Conservation (phyloP, 176 grass and related monocot species). For the Chloris gayana region DNA sequence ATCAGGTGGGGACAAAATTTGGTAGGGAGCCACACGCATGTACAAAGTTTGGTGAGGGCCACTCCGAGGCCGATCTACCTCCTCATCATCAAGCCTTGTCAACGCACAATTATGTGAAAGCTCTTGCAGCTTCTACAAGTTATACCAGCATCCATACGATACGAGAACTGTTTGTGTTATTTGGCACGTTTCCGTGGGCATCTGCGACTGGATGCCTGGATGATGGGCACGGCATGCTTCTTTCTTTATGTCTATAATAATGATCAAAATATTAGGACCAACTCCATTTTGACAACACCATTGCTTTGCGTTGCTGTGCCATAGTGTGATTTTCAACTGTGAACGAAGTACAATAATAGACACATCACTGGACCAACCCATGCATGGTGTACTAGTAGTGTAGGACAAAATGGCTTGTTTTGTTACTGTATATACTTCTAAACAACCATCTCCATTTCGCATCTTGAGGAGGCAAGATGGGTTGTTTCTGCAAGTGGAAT, state of each 20-base stretch:
- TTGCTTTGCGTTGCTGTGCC: no score
- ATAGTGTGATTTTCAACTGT: no score
- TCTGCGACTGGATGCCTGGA: not conserved
- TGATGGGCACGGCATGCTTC: not conserved
- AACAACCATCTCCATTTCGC: no score
- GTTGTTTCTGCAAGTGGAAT: no score
- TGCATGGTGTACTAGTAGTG: no score
- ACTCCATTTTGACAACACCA: no score
- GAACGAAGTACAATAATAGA: no score
- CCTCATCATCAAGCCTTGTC: not conserved
- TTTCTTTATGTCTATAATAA: not conserved
- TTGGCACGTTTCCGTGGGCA: not conserved
- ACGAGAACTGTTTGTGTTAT: not conserved
- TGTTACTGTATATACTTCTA: no score
- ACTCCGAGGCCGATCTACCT: not conserved
- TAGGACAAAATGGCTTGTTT: no score
- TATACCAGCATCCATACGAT: not conserved
- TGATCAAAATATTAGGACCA: no score
- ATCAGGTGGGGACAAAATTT: slow-evolving; percentile 19
- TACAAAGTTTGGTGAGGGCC: slow-evolving; percentile 17
- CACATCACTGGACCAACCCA: no score
- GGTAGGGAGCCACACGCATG: slow-evolving; percentile 16
- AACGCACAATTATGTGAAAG: slow-evolving; percentile 21
- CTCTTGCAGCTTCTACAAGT: slow-evolving; percentile 36
- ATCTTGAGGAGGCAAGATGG: no score